Evolutionary conservation across 345 rosid species (phyloP).

Genomic region (Boechera divaricarpa): DNA sequence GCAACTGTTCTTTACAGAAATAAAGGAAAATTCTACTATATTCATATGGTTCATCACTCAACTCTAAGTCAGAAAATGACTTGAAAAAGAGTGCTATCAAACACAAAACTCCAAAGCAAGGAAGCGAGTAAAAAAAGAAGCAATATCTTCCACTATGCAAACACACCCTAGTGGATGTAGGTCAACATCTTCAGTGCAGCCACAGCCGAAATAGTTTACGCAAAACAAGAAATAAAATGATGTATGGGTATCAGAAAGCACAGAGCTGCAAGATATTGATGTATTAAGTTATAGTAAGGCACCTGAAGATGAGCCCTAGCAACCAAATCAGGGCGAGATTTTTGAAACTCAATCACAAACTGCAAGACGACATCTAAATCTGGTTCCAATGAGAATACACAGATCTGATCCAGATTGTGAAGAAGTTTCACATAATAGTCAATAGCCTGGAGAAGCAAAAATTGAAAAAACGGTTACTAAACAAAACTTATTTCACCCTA

Average conservation of each 20-base stretch:
- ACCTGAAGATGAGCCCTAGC: constrained; percentile 99
- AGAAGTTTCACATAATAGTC: constrained; percentile 93
- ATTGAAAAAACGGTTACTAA: constrained; percentile 28
- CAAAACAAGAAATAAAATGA: neutral
- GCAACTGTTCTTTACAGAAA: constrained; percentile 10
- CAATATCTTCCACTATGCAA: constrained; percentile 15
- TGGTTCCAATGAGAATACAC: constrained; percentile 74
- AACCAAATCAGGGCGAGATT: constrained; percentile 85
- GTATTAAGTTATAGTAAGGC: constrained; percentile 3
- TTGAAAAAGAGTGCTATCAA: constrained; percentile 25
- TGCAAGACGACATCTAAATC: constrained; percentile 69
- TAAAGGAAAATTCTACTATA: constrained; percentile 16
- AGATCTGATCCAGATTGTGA: constrained; percentile 78
- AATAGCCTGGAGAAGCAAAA: constrained; percentile 66
- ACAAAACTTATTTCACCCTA: neutral
- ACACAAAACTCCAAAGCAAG: constrained; percentile 15
- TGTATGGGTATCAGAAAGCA: constrained; percentile 16
- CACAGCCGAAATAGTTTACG: constrained; percentile 5
- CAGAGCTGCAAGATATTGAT: constrained; percentile 10
- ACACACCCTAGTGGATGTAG: constrained; percentile 15
- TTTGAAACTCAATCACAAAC: constrained; percentile 87
- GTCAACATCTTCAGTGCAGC: constrained; percentile 11
- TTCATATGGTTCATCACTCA: neutral
- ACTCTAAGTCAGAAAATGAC: constrained; percentile 2
- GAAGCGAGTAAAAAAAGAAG: neutral